Percentiles rank a stretch among this genome's conserved stretches.
Evolutionary conservation across 2,329 filamentous ascomycete species (phyloP).

Genomic region (Colletotrichum neosansevieriae): DNA sequence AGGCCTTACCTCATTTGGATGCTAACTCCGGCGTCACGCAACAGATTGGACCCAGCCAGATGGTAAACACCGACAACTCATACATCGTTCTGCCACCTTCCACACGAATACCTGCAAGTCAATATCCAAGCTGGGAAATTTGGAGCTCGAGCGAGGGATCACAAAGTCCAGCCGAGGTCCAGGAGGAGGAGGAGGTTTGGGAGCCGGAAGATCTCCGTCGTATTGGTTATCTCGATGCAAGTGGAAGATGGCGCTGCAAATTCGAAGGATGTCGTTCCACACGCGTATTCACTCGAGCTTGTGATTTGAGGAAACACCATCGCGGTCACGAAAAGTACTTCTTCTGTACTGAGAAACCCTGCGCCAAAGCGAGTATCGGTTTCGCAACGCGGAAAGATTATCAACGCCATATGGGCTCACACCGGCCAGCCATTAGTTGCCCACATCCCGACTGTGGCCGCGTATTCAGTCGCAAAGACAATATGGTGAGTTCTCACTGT

Average conservation of each 20-base stretch:
- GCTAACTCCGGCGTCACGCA: not conserved
- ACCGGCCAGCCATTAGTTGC: constrained; percentile 20
- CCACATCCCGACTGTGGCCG: constrained; percentile 24
- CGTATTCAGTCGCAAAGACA: constrained; percentile 29
- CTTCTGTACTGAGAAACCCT: constrained; percentile 29
- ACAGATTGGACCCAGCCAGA: constrained; percentile 11
- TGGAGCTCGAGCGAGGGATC: constrained; percentile 9
- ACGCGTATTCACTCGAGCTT: constrained; percentile 22
- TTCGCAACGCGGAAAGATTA: constrained; percentile 30
- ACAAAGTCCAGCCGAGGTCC: constrained; percentile 5
- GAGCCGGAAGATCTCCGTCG: constrained; percentile 22
- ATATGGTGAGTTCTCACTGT: constrained; percentile 5
- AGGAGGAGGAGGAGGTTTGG: constrained; percentile 19
- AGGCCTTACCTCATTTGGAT: constrained; percentile 11
- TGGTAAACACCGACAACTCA: constrained; percentile 8
- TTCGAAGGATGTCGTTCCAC: constrained; percentile 13
- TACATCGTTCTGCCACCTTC: not conserved
- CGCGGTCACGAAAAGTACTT: constrained; percentile 30
- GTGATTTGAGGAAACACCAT: constrained; percentile 28
- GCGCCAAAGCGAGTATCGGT: constrained; percentile 13
- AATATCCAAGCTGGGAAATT: constrained; percentile 1
- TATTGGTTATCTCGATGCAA: constrained; percentile 31
- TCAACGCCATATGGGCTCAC: constrained; percentile 28
- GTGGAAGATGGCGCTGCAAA: constrained; percentile 27
- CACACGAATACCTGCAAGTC: not conserved